Evolutionary conservation across 2,329 filamentous ascomycete genomes (phyloP), one percentile per base, ranked within the genome.

Genomic region (Rasamsonia emersonii): DNA sequence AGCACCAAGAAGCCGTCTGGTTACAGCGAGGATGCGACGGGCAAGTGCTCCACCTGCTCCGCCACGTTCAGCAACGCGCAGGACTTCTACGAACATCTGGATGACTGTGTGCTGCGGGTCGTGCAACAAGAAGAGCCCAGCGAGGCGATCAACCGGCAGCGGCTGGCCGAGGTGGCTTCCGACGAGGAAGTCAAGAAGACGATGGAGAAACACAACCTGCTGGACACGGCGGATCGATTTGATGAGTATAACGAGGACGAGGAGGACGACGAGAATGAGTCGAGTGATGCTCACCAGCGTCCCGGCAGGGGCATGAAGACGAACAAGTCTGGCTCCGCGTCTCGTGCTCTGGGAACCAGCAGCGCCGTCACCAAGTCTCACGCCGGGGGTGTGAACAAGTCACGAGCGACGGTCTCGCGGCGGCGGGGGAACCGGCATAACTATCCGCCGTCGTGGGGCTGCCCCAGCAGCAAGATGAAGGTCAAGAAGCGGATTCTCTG

Each of bases 401-500:
- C 83, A 80, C 42, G 81, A 80, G 23, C 70, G 58, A 39, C 66
- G 18, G 53, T 61, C 16, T 59, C 67, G 20, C 76, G 75, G 49
- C 78, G 84, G 35, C 83, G 86, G 62, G 93, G 93, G 71, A 89
- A 86, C 69, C 78, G 86, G 44, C 88, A 86, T 58, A 85, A 93
- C 58, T 96, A 94, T 57, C 91, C 91, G 9, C 77, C 83, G 0
- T 88, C 83, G 2, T 98, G 91, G 91, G 89, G 91, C 32, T 91
- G 88, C 49, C 76, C 88, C 41, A 79, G 83, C 50, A 82, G 85
- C 50, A 86, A 91, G 67, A 94, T 96, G 85, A 93, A 83, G 54
- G 93, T 93, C 77, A 95, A 93, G 76, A 95, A 95, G 75, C 83
- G 91, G 17, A 86, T 95, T 34, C 71, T 96, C 50, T 86, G 86